Base-by-base conservation (phyloP, 139 green algal species). In the Coccomyxa sp. region DNA sequence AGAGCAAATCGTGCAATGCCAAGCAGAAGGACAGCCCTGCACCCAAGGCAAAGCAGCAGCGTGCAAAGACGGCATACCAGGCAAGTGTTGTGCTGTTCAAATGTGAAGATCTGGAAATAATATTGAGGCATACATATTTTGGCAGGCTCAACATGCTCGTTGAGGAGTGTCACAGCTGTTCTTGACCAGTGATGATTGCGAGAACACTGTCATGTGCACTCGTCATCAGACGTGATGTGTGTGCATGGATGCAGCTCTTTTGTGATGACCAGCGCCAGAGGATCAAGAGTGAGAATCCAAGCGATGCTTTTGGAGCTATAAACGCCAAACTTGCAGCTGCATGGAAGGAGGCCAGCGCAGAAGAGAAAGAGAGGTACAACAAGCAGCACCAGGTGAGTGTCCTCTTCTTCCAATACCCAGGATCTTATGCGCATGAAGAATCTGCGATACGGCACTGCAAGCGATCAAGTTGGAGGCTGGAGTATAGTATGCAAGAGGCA, bases 201-300 rank as follows among this genome's bases (percentile, higher is more conserved):
- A 31, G 1, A 21, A 71, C 21, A 25, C 63, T 71, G 63, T 25
- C 63, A 25, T 25, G 63, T 71, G 63, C 63, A 9, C 4, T 25
- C 9, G 4, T 28, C 63, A 71, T 71, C 63, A 15, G 63, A 71
- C 71, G 21, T 78, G 71, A 78, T 78, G 30, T 28, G 21, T 67
- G 15, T 76, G 13, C 17, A 12, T 13, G 63, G 18, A 21, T 89
- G 71, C 83, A 89, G 86, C 76, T 89, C 3, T 89, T 88, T 83
- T 85, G 86, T 60, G 86, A 88, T n/a, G 83, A 80, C 31, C 74
- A 85, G 63, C 80, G 83, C 11, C 67, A 77, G 10, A 76, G 77
- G 58, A 67, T 89, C 30, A 82, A 81, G 30, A 27, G 32, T 23
- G 77, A 81, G 7, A 82, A 89, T 66, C 86, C 83, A 32, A 83